Evolutionary conservation across 768 basidiomycete species (phyloP).

Genomic region (Panaeolus papilionaceus): DNA sequence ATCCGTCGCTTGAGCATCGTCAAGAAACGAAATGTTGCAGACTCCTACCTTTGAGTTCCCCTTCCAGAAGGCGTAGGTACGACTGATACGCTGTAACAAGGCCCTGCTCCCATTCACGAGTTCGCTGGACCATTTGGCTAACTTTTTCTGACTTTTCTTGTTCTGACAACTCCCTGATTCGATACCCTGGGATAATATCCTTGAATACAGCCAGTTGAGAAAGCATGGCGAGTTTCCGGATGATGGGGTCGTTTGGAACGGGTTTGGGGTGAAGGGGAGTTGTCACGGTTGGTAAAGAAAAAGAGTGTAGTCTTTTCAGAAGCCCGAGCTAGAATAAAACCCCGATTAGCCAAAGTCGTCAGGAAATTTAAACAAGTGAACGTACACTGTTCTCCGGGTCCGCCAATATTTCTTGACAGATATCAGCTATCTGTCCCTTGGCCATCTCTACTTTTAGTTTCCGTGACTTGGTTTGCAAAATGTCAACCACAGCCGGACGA

Average conservation of each 20-base stretch:
- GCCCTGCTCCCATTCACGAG: slow-evolving; percentile 96
- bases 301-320: slow-evolving; percentile 86
- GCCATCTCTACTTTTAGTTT: slow-evolving; percentile 74
- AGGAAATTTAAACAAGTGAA: slow-evolving; percentile 23
- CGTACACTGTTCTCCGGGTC: slow-evolving; percentile 95
- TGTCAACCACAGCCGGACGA: slow-evolving; percentile 76
- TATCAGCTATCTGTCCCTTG: slow-evolving; percentile 91
- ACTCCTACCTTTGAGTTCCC: slow-evolving; percentile 80
- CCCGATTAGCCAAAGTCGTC: slow-evolving; percentile 7
- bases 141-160: slow-evolving; percentile 93
- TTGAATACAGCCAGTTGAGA: slow-evolving; percentile 95
- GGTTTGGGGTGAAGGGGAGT: slow-evolving; percentile 73
- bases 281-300: slow-evolving; percentile 79
- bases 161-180: slow-evolving; percentile 90
- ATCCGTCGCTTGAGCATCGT: slow-evolving; percentile 8
- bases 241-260: slow-evolving; percentile 77
- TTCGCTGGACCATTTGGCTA: slow-evolving; percentile 87
- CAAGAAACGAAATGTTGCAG: slow-evolving; percentile 21
- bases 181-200: slow-evolving; percentile 95
- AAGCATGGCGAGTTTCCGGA: slow-evolving; percentile 87
- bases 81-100: slow-evolving; percentile 87
- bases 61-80: slow-evolving; percentile 85
- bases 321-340: slow-evolving; percentile 71
- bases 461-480: slow-evolving; percentile 71
- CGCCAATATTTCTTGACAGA: slow-evolving; percentile 92